These are phyloP conservation scores for Powellomyces hirtus DNA, from an alignment of 192 early-diverging fungal genomes.

Conservation along the genomic window DNA sequence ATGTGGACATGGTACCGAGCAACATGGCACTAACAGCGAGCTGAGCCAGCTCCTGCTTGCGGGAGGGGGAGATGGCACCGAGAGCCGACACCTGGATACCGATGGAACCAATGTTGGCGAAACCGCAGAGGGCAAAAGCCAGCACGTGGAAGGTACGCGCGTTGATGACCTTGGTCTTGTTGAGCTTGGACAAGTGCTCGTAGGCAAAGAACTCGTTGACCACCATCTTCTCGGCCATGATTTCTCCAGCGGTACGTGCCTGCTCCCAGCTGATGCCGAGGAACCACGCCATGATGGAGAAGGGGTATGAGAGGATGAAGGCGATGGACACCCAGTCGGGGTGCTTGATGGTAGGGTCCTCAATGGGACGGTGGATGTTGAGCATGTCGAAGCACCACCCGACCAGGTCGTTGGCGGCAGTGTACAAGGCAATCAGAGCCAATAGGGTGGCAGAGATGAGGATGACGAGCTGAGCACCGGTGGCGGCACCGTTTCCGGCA, in stretches of 20 bases:
- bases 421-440: conserved; percentile 70
- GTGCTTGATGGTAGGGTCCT: conserved; percentile 59
- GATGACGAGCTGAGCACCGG: conserved; percentile 72
- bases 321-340: conserved; percentile 56
- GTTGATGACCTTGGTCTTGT: conserved; percentile 6
- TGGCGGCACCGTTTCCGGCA: conserved; percentile 76
- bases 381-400: conserved; percentile 62
- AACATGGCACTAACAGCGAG: conserved; percentile 78
- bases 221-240: conserved; percentile 75
- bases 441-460: conserved; percentile 77
- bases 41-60: conserved; percentile 66
- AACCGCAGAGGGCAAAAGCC: conserved; percentile 82
- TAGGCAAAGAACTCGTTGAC: conserved; percentile 92
- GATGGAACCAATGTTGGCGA: conserved; percentile 80
- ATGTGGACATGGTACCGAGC: conserved; percentile 75
- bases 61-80: conserved; percentile 70
- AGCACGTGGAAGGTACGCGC: conserved; percentile 37
- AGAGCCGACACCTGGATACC: conserved; percentile 78
- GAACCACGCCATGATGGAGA: conserved; percentile 72
- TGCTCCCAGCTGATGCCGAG: conserved; percentile 62
- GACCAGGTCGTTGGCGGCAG: conserved; percentile 65
- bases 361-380: conserved; percentile 26
- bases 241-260: conserved; percentile 56
- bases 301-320: conserved; percentile 71
- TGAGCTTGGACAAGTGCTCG: conserved; percentile 20